Evolutionary conservation across 768 basidiomycete species (phyloP).

Genomic region (Postia placenta): DNA sequence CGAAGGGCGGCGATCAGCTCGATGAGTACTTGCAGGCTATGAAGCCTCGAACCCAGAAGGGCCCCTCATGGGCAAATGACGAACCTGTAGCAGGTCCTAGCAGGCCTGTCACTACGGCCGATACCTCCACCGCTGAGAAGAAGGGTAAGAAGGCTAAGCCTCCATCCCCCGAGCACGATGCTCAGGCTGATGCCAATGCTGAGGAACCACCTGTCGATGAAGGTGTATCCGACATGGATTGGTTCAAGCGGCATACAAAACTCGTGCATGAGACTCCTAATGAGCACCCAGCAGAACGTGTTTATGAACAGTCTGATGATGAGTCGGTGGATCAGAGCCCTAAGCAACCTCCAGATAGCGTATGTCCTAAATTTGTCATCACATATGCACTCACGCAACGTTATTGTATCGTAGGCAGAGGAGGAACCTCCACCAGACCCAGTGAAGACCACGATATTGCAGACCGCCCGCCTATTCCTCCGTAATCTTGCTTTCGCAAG

Average conservation of each 20-base stretch:
- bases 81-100: neutral
- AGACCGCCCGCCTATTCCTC: conserved; percentile 79
- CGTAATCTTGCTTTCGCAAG: conserved; percentile 93
- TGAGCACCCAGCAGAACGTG: conserved; percentile 37
- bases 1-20: conserved; percentile 17
- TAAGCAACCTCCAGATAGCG: conserved; percentile 1
- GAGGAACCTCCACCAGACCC: conserved; percentile 22
- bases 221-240: conserved; percentile 61
- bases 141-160: conserved; percentile 16
- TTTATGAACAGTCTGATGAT: conserved; percentile 58
- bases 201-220: conserved; percentile 4
- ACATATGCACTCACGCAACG: neutral
- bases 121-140: conserved; percentile 8
- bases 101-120: neutral
- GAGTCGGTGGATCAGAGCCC: conserved; percentile 24
- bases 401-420: neutral
- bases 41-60: conserved; percentile 53
- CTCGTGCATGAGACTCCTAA: conserved; percentile 27
- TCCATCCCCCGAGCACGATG: neutral
- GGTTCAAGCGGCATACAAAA: conserved; percentile 65
- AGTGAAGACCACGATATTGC: conserved; percentile 47
- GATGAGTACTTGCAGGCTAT: conserved; percentile 74
- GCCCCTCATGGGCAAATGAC: conserved; percentile 63
- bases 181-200: neutral
- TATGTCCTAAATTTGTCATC: neutral